phyloP scores from a whole-genome alignment of 1,284 basidiomycete species.

The Neonothopanus nambi region DNA sequence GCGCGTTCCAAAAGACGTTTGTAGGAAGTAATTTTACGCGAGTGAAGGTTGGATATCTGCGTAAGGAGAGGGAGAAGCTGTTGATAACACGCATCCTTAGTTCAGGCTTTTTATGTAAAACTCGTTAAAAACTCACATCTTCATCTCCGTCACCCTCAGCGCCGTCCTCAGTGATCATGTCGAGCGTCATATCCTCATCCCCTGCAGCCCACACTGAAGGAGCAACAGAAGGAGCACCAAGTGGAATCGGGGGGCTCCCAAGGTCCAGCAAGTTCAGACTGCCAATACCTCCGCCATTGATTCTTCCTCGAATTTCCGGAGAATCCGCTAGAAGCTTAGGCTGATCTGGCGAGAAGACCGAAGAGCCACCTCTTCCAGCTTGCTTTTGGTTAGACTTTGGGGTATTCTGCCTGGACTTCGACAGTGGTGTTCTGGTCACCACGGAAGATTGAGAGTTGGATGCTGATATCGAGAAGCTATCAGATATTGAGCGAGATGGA shows the following conservation, averaged over 20 bases:
- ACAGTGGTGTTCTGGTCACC: too few species aligned
- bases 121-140: conserved; percentile 1
- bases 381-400: neutral
- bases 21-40: conserved; percentile 51
- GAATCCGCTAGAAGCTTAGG: conserved; percentile 6
- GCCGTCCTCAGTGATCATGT: conserved; percentile 69
- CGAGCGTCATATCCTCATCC: conserved; percentile 47
- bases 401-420: too few species aligned
- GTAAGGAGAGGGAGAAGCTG: conserved; percentile 11
- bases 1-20: conserved; percentile 60
- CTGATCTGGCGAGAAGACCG: neutral
- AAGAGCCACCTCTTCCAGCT: neutral
- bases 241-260: conserved; percentile 2
- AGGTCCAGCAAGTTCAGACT: neutral
- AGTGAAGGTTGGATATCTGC: conserved; percentile 12
- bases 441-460: too few species aligned
- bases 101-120: too few species aligned
- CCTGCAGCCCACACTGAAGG: conserved; percentile 26
- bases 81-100: too few species aligned
- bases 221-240: conserved; percentile 21
- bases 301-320: conserved; percentile 3
- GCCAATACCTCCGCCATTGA: neutral
- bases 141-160: conserved; percentile 46
- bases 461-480: neutral
- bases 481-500: conserved; percentile 2